Evolutionary conservation across 1,284 basidiomycete genomes (phyloP).

Genomic region (Fomes fomentarius): DNA sequence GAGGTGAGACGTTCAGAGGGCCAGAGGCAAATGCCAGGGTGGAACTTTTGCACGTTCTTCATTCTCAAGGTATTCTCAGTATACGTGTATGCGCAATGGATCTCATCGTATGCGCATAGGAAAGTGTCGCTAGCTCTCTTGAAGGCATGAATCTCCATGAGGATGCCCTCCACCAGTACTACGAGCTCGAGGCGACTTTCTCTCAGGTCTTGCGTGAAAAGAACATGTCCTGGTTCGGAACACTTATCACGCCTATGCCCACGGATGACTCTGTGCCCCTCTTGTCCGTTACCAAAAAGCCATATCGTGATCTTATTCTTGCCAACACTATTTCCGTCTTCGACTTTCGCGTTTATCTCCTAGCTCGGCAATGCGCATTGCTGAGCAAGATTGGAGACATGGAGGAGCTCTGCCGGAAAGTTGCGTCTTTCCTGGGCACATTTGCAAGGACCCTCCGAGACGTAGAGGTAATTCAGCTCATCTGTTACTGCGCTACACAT

Average conservation of each 20-base stretch:
- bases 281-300: constrained; percentile 81
- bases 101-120: constrained; percentile 53
- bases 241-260: constrained; percentile 70
- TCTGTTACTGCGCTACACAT: too few species aligned
- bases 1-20: constrained; percentile 87
- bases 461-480: constrained; percentile 59
- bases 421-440: constrained; percentile 74
- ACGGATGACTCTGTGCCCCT: constrained; percentile 85
- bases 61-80: constrained; percentile 76
- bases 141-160: constrained; percentile 90
- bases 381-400: constrained; percentile 75
- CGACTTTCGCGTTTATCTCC: constrained; percentile 91
- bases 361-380: constrained; percentile 84
- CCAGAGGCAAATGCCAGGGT: constrained; percentile 87
- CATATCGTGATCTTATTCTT: constrained; percentile 89
- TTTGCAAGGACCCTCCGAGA: constrained; percentile 81
- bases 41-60: constrained; percentile 98
- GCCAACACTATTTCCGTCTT: constrained; percentile 92
- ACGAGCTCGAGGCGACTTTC: constrained; percentile 90
- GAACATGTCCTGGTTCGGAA: constrained; percentile 89
- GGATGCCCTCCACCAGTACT: constrained; percentile 88
- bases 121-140: constrained; percentile 91
- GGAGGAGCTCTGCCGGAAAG: constrained; percentile 70
- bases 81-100: too few species aligned
- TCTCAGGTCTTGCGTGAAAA: constrained; percentile 79